Conservation (phyloP, 768 basidiomycete species). For the Cystofilobasidium ferigula region DNA sequence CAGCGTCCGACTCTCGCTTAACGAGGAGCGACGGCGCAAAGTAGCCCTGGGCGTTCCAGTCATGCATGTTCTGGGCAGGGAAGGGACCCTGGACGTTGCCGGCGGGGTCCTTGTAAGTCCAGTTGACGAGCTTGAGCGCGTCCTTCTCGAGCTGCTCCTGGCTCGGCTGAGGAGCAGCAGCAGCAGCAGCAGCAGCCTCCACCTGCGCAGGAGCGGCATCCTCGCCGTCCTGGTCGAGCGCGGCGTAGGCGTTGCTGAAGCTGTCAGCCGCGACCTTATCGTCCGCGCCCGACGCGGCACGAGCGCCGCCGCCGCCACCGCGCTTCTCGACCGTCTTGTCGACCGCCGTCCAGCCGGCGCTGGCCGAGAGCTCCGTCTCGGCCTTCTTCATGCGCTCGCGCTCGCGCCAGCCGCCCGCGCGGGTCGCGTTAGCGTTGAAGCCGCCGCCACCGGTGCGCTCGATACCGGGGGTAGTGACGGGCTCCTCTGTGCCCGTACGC, state of each 20-base stretch:
- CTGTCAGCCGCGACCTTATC: not conserved
- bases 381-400: constrained; percentile 24
- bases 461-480: not conserved
- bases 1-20: constrained; percentile 48
- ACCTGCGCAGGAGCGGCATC: not conserved
- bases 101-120: constrained; percentile 86
- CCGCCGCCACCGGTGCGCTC: constrained; percentile 12
- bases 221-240: constrained; percentile 22
- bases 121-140: constrained; percentile 42
- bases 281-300: too few relatives aligned
- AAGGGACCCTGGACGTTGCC: constrained; percentile 92
- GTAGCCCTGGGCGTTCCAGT: constrained; percentile 85
- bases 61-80: constrained; percentile 79
- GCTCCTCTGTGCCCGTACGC: constrained; percentile 8
- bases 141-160: constrained; percentile 4
- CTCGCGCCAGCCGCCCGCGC: constrained; percentile 25
- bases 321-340: constrained; percentile 3
- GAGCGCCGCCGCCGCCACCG: not conserved
- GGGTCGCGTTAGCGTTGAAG: not conserved
- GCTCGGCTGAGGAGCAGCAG: constrained; percentile 8
- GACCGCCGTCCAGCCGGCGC: constrained; percentile 23
- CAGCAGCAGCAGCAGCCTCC: constrained; percentile 4
- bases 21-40: constrained; percentile 71
- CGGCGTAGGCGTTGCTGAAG: constrained; percentile 23
- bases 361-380: constrained; percentile 15